Base-by-base conservation (phyloP, 2,329 filamentous ascomycete genomes). In the Neurospora sp. region DNA sequence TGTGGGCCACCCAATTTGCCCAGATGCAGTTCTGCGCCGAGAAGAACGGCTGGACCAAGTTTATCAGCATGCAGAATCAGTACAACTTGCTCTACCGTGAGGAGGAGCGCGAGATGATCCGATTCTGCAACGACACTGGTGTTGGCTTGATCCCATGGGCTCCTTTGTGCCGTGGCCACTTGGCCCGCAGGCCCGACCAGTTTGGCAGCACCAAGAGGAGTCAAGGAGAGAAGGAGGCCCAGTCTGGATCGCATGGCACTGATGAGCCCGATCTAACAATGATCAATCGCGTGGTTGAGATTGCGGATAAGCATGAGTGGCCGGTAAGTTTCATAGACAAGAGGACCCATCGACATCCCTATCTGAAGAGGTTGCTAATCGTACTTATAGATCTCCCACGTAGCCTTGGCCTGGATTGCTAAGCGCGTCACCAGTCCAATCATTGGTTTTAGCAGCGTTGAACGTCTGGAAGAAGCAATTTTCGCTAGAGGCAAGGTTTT, bases 51-150 rank as follows among this genome's bases (percentile, higher is more conserved):
- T 89, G 86, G 86, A 86, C 84, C 17, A 85, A 88, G 76, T 89
- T 89, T 75, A 78, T 89, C 72, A 83, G 81, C 19, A 89, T 89
- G 87, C 87, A 89, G 74, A 87, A 87, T 73, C 82, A 85, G 69
- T 86, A 89, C 77, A 88, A 87, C 74, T 78, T 88, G 8, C 75
- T 87, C 4, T 89, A 89, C 77, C 83, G 89, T n/a, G 89, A 91
- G 76, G 89, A 91, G 70, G 81, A 83, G 77, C 79, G 81, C 57
- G 81, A 82, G 77, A 82, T 82, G 80, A 81, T 77, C 74, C 78
- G 78, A 41, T 82, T 80, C 76, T 82, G 81, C 75, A 76, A 78
- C 71, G 78, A 79, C 52, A 82, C 80, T 1, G 80, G 80, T 33
- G 80, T 82, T 5, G 80, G 80, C 2, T 72, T 82, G 37, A 77